Evolutionary conservation across 345 rosid species (phyloP).

Genomic region (Toxicodendron radicans): DNA sequence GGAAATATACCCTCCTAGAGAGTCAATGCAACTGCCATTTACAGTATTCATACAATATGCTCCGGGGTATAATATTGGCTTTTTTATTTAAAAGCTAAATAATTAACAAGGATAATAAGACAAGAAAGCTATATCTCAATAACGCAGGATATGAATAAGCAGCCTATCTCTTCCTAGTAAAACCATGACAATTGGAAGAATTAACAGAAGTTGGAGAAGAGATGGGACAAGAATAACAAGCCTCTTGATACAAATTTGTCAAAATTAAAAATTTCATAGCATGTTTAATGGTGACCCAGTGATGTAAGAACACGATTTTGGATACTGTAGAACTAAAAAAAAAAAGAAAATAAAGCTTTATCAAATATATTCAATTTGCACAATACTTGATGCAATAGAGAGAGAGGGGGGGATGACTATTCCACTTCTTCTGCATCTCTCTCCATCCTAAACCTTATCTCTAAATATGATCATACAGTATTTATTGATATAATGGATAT

Average conservation of each 20-base stretch:
- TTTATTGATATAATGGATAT: too few species aligned
- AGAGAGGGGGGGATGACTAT: neutral
- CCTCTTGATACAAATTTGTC: neutral
- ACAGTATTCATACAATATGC: neutral
- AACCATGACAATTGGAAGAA: neutral
- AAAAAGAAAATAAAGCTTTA: neutral
- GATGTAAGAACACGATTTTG: neutral
- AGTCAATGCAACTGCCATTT: slow-evolving; percentile 8
- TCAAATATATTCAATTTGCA: slow-evolving; percentile 9
- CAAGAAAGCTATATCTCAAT: neutral
- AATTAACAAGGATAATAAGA: neutral
- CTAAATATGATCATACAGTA: neutral
- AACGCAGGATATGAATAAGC: neutral
- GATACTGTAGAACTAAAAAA: neutral
- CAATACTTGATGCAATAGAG: neutral
- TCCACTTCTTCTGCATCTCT: neutral
- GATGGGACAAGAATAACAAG: neutral
- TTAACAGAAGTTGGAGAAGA: neutral
- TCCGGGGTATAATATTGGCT: neutral
- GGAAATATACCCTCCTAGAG: slow-evolving; percentile 4
- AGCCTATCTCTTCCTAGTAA: slow-evolving; percentile 6
- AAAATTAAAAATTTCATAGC: neutral
- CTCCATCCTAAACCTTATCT: neutral
- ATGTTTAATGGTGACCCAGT: neutral
- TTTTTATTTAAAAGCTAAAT: neutral